Evolutionary conservation across 257 asterid genomes (phyloP).

Genomic region (Fraxinus americana): DNA sequence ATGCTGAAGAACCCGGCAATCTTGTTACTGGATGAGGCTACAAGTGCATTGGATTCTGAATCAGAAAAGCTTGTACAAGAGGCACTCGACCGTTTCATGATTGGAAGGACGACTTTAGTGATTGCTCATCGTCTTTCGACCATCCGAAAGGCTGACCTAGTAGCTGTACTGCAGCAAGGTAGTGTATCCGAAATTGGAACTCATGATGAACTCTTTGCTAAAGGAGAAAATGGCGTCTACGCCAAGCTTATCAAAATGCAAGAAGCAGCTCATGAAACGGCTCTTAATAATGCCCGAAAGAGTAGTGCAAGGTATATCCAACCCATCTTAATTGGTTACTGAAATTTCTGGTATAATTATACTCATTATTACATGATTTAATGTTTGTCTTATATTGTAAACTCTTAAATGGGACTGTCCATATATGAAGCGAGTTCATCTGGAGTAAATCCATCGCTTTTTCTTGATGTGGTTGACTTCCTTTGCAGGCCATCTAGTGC

Average conservation of each 20-base stretch:
- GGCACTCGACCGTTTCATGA: slow-evolving; percentile 21
- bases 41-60: slow-evolving; percentile 21
- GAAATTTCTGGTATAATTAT: not conserved
- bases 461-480: not conserved
- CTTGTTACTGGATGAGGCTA: slow-evolving; percentile 20
- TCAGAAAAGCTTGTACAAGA: slow-evolving; percentile 22
- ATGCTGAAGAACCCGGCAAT: slow-evolving; percentile 21
- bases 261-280: slow-evolving; percentile 88
- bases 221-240: slow-evolving; percentile 78
- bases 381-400: not conserved
- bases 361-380: not conserved
- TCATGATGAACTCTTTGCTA: slow-evolving; percentile 77
- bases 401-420: not conserved
- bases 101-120: slow-evolving; percentile 20
- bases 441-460: not conserved
- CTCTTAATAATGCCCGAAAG: slow-evolving; percentile 71
- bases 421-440: not conserved
- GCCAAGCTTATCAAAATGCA: slow-evolving; percentile 86
- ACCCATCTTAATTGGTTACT: not conserved
- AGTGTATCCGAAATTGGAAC: slow-evolving; percentile 72
- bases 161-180: slow-evolving; percentile 41
- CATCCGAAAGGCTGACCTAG: slow-evolving; percentile 21
- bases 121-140: slow-evolving; percentile 24
- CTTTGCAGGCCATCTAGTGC: slow-evolving; percentile 87
- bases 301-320: slow-evolving; percentile 80